Conservation (phyloP, 1,139 yeast genomes). For the Suhomyces chickasaworum region DNA sequence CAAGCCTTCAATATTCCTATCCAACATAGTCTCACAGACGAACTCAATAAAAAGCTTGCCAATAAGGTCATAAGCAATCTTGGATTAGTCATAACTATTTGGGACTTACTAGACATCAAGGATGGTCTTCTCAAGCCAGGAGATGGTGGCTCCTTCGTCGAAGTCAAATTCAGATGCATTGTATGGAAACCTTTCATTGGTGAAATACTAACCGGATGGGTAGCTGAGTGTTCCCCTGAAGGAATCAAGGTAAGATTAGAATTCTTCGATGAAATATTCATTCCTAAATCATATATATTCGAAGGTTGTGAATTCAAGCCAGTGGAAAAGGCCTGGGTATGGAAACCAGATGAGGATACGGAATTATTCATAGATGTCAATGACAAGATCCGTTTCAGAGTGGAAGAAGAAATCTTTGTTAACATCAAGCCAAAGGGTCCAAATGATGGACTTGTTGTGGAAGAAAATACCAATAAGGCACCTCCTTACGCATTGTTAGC, state of each 20-base stretch:
- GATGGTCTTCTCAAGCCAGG: constrained; percentile 93
- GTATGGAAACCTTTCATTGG: constrained; percentile 95
- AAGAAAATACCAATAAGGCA: constrained; percentile 34
- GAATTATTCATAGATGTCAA: constrained; percentile 82
- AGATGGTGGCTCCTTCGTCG: constrained; percentile 89
- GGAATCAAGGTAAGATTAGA: constrained; percentile 85
- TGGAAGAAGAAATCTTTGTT: constrained; percentile 84
- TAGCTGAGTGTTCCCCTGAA: constrained; percentile 79
- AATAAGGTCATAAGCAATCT: constrained; percentile 80
- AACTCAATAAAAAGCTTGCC: constrained; percentile 80
- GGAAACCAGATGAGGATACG: constrained; percentile 76
- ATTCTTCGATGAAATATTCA: constrained; percentile 88
- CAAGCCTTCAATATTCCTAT: constrained; percentile 75
- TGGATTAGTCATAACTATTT: constrained; percentile 81
- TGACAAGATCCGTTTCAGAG: constrained; percentile 86
- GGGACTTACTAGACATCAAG: constrained; percentile 77
- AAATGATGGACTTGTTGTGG: constrained; percentile 39
- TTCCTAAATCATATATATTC: constrained; percentile 78
- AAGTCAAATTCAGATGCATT: constrained; percentile 70
- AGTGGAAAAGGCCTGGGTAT: constrained; percentile 92
- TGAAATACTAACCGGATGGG: constrained; percentile 93
- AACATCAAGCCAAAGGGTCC: constrained; percentile 79
- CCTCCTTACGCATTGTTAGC: constrained; percentile 86
- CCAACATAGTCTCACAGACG: constrained; percentile 71
- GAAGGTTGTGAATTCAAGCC: constrained; percentile 72